A percentile compares a stretch with the other conserved stretches of the same genome.
phyloP scores from a whole-genome alignment of 805 yeast genomes.

The Candida tallmaniae region DNA sequence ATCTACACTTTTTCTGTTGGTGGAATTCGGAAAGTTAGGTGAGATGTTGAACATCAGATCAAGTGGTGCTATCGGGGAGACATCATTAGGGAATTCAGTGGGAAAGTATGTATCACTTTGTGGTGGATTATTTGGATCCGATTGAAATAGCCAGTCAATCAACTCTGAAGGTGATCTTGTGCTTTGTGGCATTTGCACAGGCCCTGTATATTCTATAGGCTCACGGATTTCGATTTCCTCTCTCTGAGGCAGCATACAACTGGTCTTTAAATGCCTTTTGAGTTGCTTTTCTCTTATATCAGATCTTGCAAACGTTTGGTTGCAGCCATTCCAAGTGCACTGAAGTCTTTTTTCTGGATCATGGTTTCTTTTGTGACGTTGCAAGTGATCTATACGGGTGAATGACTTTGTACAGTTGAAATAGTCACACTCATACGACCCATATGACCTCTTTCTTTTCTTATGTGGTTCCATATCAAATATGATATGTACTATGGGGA shows the following conservation, averaged over 20 bases:
- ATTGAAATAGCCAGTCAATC: constrained; percentile 27
- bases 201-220: background rate
- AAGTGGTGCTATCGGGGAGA: constrained; percentile 16
- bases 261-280: constrained; percentile 12
- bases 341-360: constrained; percentile 10
- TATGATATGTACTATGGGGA: too few relatives aligned
- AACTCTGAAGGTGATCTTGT: constrained; percentile 24
- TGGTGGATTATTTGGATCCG: constrained; percentile 9
- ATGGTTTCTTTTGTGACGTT: constrained; percentile 59
- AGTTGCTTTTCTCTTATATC: constrained; percentile 21
- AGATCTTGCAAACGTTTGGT: constrained; percentile 14
- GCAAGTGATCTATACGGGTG: constrained; percentile 56
- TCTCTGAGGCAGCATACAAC: background rate
- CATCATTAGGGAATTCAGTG: constrained; percentile 11
- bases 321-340: constrained; percentile 18
- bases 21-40: constrained; percentile 18
- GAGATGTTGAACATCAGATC: constrained; percentile 16
- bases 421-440: constrained; percentile 32
- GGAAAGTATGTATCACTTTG: constrained; percentile 3
- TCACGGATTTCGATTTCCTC: constrained; percentile 1
- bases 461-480: constrained; percentile 7
- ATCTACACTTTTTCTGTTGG: constrained; percentile 13
- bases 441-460: constrained; percentile 18
- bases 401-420: constrained; percentile 49
- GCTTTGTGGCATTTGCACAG: constrained; percentile 2